Percentiles rank a stretch among this genome's conserved stretches.
These are phyloP conservation scores for Orychophragmus violaceus DNA, from an alignment of 345 rosid genomes.

Conservation along the genomic window DNA sequence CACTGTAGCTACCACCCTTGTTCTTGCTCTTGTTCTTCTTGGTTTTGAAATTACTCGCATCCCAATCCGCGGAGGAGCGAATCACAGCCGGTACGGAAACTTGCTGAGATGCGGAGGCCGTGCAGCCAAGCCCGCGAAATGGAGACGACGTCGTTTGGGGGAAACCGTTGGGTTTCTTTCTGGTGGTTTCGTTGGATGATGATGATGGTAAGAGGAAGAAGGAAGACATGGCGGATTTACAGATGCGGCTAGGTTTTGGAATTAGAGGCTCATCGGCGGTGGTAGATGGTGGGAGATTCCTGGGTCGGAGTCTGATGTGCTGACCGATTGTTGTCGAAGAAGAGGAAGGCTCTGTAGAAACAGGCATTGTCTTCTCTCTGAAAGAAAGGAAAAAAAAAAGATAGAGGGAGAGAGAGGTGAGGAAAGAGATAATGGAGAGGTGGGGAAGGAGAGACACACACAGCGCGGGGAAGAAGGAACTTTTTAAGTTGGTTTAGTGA, in stretches of 20 bases:
- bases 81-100: constrained; percentile 83
- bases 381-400: not conserved
- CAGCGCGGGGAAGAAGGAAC: constrained; percentile 9
- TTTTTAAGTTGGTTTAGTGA: constrained; percentile 12
- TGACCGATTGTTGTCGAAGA: constrained; percentile 43
- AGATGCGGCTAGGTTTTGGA: constrained; percentile 36
- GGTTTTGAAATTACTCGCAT: constrained; percentile 42
- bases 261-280: constrained; percentile 31
- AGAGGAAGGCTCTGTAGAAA: constrained; percentile 39
- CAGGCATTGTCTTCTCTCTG: constrained; percentile 37
- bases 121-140: constrained; percentile 68
- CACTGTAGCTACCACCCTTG: not conserved
- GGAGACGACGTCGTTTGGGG: constrained; percentile 33
- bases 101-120: constrained; percentile 63
- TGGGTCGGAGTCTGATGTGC: constrained; percentile 42
- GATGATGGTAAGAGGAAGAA: constrained; percentile 37
- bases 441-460: not conserved
- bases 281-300: constrained; percentile 37
- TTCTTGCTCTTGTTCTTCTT: constrained; percentile 35
- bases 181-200: constrained; percentile 29
- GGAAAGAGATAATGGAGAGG: constrained; percentile 11
- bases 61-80: constrained; percentile 80
- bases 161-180: constrained; percentile 45
- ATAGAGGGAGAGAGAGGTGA: not conserved
- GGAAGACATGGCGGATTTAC: constrained; percentile 32